phyloP scores from a whole-genome alignment of 1,284 basidiomycete genomes.

The Malassezia vespertilionis region DNA sequence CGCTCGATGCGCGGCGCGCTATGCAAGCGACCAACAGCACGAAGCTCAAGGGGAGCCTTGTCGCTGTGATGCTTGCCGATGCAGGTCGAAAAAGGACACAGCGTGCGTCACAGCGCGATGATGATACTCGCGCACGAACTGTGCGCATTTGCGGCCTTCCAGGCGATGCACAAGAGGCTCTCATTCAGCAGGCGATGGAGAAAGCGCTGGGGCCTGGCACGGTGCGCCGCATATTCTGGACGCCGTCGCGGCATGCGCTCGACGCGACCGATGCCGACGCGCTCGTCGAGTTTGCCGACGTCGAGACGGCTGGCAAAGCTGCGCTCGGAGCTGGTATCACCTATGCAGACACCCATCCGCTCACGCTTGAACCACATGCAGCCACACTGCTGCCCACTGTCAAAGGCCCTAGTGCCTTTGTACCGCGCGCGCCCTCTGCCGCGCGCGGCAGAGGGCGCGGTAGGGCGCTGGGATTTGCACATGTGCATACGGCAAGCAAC shows the following conservation, averaged over 20 bases:
- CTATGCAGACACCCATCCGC: constrained; percentile 8
- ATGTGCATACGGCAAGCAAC: constrained; percentile 6
- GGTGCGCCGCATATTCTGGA: constrained; percentile 33
- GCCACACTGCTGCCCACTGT: background rate
- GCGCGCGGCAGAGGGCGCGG: constrained; percentile 17
- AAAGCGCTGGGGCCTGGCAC: constrained; percentile 20
- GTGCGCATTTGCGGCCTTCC: constrained; percentile 30
- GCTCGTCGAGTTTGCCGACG: constrained; percentile 25
- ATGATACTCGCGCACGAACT: constrained; percentile 18
- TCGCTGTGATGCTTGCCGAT: constrained; percentile 30
- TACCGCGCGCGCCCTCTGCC: constrained; percentile 13
- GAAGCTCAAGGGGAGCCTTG: constrained; percentile 28
- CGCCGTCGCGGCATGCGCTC: constrained; percentile 10
- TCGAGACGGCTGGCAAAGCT: constrained; percentile 24
- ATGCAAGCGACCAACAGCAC: constrained; percentile 34
- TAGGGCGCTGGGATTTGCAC: constrained; percentile 13
- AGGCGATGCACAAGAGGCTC: constrained; percentile 38
- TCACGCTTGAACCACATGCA: background rate
- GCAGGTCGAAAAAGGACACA: background rate
- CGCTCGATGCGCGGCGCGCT: constrained; percentile 37
- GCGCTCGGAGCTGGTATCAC: constrained; percentile 11
- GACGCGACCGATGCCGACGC: constrained; percentile 17
- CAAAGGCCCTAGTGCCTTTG: too few species aligned
- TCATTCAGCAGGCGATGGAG: constrained; percentile 44
- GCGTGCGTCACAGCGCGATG: background rate